phyloP scores from a whole-genome alignment of 768 basidiomycete genomes.

The Tulasnella sp. region DNA sequence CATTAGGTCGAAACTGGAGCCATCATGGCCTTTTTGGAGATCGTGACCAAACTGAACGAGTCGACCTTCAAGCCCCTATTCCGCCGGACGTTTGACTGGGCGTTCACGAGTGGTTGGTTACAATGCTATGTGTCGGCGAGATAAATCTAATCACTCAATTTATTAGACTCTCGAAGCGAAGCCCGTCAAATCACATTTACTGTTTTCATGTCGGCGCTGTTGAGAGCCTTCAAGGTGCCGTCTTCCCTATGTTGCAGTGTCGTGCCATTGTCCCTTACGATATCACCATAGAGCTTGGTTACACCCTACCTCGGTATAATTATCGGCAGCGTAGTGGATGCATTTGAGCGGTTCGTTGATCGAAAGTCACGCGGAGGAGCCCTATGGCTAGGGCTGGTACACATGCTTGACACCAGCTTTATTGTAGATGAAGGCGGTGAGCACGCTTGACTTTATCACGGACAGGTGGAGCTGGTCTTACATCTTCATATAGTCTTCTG shows the following conservation, averaged over 20 bases:
- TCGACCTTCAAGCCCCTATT: conserved; percentile 83
- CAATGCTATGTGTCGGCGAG: background rate
- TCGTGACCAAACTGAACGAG: conserved; percentile 90
- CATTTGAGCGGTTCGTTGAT: conserved; percentile 41
- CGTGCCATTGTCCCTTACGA: background rate
- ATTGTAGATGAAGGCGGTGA: conserved; percentile 69
- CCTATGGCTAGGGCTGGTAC: conserved; percentile 55
- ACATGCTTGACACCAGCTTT: conserved; percentile 57
- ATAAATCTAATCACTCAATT: background rate
- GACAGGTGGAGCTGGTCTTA: background rate
- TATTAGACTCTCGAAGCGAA: conserved; percentile 16
- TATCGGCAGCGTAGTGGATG: conserved; percentile 51
- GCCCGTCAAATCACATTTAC: conserved; percentile 61
- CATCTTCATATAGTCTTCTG: conserved; percentile 59
- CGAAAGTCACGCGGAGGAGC: conserved; percentile 26
- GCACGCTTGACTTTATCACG: conserved; percentile 22
- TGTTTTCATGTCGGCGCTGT: conserved; percentile 55
- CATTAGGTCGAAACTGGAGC: conserved; percentile 27
- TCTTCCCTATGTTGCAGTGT: background rate
- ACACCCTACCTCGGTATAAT: conserved; percentile 82
- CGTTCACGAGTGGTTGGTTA: conserved; percentile 42
- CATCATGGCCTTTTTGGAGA: conserved; percentile 69
- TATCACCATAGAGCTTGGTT: conserved; percentile 56
- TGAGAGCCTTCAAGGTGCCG: conserved; percentile 80
- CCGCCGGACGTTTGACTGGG: conserved; percentile 91